Evolutionary conservation across 768 basidiomycete genomes (phyloP).

Genomic region (Suillus subluteus): DNA sequence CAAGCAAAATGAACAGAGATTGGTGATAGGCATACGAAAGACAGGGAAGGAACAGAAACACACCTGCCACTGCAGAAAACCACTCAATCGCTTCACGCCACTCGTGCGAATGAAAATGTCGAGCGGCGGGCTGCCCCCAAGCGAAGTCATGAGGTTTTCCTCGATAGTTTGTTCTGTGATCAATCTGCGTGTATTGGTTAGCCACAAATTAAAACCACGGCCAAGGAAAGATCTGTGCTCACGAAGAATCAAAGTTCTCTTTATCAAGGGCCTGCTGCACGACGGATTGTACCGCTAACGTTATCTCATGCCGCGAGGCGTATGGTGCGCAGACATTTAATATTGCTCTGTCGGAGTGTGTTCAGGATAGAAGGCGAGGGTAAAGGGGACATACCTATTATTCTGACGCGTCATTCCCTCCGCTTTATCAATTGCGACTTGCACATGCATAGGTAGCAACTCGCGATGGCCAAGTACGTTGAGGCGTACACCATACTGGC

Average conservation of each 20-base stretch:
- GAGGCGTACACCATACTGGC: constrained; percentile 78
- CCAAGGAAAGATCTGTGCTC: constrained; percentile 4
- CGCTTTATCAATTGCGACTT: constrained; percentile 66
- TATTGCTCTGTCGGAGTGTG: constrained; percentile 59
- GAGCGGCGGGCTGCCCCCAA: constrained; percentile 72
- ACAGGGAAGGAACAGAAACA: constrained; percentile 27
- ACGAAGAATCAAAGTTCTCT: constrained; percentile 34
- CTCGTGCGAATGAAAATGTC: constrained; percentile 93
- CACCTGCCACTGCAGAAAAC: constrained; percentile 97
- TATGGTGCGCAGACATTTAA: constrained; percentile 95
- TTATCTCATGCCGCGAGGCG: constrained; percentile 89
- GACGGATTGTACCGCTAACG: constrained; percentile 61
- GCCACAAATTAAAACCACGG: constrained; percentile 4
- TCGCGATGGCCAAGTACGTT: constrained; percentile 77
- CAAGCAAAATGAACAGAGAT: background rate
- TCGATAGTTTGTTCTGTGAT: constrained; percentile 31
- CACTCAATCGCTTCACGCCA: constrained; percentile 85
- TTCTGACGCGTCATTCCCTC: constrained; percentile 80
- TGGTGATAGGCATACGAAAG: background rate
- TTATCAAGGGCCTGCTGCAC: constrained; percentile 38
- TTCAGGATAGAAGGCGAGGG: background rate
- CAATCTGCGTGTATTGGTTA: background rate
- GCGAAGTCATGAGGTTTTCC: constrained; percentile 64
- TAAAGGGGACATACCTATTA: constrained; percentile 50
- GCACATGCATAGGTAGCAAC: constrained; percentile 81